These are phyloP conservation scores for Globisporangium spinosum DNA, from an alignment of 352 stramenopile genomes.

Conservation along the genomic window DNA sequence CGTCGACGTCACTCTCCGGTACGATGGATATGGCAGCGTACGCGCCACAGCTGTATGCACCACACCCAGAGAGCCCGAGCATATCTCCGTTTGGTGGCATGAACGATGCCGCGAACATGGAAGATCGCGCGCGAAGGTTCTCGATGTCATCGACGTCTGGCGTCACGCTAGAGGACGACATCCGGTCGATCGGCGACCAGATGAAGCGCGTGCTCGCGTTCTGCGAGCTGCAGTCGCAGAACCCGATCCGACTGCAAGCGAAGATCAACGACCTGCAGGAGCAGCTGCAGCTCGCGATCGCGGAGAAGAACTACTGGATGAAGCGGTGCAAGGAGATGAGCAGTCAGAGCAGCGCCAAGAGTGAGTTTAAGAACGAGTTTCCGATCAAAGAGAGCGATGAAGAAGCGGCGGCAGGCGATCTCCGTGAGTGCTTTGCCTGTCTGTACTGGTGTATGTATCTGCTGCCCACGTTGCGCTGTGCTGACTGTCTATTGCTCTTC, in stretches of 20 bases:
- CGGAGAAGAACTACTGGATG: constrained; percentile 90
- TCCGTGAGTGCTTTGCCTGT: not conserved
- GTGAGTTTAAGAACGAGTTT: constrained; percentile 7
- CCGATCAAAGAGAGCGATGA: constrained; percentile 23
- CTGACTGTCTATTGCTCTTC: not conserved
- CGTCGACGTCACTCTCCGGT: constrained; percentile 12
- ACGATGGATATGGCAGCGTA: constrained; percentile 16
- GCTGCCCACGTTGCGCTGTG: not conserved
- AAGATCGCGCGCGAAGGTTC: constrained; percentile 25
- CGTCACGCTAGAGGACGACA: constrained; percentile 69
- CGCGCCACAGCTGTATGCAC: constrained; percentile 7
- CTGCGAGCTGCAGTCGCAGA: constrained; percentile 70
- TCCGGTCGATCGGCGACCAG: constrained; percentile 72
- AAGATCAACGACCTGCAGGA: constrained; percentile 81
- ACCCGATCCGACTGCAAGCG: constrained; percentile 61
- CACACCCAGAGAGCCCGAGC: constrained; percentile 1
- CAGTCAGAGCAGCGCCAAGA: constrained; percentile 14
- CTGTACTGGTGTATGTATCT: not conserved
- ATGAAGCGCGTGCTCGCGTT: constrained; percentile 81
- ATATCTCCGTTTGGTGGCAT: constrained; percentile 6
- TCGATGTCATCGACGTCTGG: constrained; percentile 46
- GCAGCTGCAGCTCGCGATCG: constrained; percentile 65
- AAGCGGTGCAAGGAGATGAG: constrained; percentile 76
- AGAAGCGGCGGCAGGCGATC: constrained; percentile 23
- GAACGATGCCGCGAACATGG: not conserved